phyloP scores from a whole-genome alignment of 805 yeast species.

The Hanseniaspora occidentalis region DNA sequence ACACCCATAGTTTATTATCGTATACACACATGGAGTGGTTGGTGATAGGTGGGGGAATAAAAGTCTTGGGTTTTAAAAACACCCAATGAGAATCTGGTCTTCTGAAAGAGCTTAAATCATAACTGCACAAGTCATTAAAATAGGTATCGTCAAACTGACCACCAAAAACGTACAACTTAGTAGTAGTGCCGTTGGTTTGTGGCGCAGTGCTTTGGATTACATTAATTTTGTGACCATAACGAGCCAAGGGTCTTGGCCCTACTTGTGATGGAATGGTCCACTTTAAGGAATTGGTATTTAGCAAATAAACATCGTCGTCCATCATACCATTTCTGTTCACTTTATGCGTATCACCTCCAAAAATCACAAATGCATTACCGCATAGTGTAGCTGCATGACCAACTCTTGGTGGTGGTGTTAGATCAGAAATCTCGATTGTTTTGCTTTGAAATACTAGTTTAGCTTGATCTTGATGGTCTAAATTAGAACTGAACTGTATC shows the following conservation, averaged over 20 bases:
- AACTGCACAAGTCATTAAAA: constrained; percentile 74
- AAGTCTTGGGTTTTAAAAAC: constrained; percentile 40
- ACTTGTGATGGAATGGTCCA: constrained; percentile 71
- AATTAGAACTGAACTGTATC: too few species aligned
- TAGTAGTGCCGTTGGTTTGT: constrained; percentile 6
- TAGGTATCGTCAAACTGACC: constrained; percentile 82
- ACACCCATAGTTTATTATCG: constrained; percentile 68
- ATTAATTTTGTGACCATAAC: constrained; percentile 88
- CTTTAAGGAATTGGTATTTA: constrained; percentile 63
- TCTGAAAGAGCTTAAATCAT: constrained; percentile 78
- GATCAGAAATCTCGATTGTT: constrained; percentile 58
- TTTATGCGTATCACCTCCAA: constrained; percentile 90
- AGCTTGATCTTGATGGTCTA: constrained; percentile 28
- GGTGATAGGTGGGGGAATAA: constrained; percentile 60
- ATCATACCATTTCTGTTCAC: constrained; percentile 67
- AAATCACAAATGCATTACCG: constrained; percentile 89
- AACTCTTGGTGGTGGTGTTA: constrained; percentile 89
- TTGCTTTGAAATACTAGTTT: constrained; percentile 28
- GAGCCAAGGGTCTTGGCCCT: constrained; percentile 73
- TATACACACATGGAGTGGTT: constrained; percentile 82
- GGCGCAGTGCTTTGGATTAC: constrained; percentile 36
- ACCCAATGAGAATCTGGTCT: constrained; percentile 81
- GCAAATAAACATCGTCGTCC: constrained; percentile 81
- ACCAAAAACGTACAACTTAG: constrained; percentile 72
- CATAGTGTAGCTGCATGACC: constrained; percentile 88